Conservation (phyloP, 495 filamentous ascomycete species). For the Tuber umbilicatum region DNA sequence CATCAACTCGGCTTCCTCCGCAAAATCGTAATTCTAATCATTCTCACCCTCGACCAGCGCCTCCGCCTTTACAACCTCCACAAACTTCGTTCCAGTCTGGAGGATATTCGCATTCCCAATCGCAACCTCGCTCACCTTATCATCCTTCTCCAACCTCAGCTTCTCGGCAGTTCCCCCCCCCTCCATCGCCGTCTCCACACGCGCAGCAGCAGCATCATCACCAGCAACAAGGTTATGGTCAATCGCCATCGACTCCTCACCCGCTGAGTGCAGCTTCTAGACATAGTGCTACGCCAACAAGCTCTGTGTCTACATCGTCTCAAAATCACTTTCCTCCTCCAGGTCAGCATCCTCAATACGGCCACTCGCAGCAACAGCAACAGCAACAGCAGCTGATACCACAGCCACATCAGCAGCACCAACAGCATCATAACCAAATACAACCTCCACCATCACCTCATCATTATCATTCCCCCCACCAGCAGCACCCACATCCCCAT, state of each 20-base stretch:
- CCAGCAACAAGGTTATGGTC: constrained; percentile 32
- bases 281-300: constrained; percentile 31
- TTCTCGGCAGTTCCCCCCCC: constrained; percentile 29
- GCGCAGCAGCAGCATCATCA: constrained; percentile 29
- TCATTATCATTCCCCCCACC: constrained; percentile 20
- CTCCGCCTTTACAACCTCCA: constrained; percentile 30
- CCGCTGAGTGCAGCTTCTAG: constrained; percentile 35
- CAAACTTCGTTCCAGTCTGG: constrained; percentile 31
- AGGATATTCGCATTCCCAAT: constrained; percentile 24
- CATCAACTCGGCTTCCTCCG: constrained; percentile 20
- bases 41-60: constrained; percentile 27
- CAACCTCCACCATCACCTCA: constrained; percentile 15
- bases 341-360: constrained; percentile 25
- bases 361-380: constrained; percentile 20
- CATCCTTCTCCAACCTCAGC: constrained; percentile 21
- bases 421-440: constrained; percentile 28
- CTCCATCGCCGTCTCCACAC: constrained; percentile 29
- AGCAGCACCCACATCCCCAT: constrained; percentile 24
- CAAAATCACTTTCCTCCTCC: constrained; percentile 30
- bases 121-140: constrained; percentile 35
- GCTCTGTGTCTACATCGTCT: constrained; percentile 26
- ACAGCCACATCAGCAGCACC: constrained; percentile 23
- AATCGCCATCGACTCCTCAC: constrained; percentile 35
- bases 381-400: constrained; percentile 21
- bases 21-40: constrained; percentile 10